Evolutionary conservation across 2,329 filamentous ascomycete species (phyloP).

Genomic region (Myriosclerotinia curreyana): DNA sequence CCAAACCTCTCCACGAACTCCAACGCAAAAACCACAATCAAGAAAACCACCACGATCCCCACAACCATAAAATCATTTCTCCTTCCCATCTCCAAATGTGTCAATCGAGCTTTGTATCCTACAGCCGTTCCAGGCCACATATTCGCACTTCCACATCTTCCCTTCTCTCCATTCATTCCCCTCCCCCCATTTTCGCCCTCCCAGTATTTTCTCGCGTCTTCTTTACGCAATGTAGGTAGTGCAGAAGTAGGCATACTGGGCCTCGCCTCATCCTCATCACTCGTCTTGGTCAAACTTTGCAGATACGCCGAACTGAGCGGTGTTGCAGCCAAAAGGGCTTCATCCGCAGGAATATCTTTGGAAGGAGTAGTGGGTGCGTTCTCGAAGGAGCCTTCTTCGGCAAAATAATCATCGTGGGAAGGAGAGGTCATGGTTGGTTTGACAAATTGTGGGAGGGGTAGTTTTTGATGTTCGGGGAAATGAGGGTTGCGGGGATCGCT

Average conservation of each 20-base stretch:
- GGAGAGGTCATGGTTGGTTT: slow-evolving; percentile 6
- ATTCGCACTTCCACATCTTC: neutral
- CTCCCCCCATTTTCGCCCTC: slow-evolving; percentile 8
- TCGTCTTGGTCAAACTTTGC: slow-evolving; percentile 28
- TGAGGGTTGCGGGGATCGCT: slow-evolving; percentile 27
- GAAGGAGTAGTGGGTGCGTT: slow-evolving; percentile 34
- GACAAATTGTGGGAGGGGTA: neutral
- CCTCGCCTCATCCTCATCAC: slow-evolving; percentile 5
- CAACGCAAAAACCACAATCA: slow-evolving; percentile 26
- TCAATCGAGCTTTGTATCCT: slow-evolving; percentile 19
- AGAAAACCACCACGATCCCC: slow-evolving; percentile 35
- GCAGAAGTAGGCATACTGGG: slow-evolving; percentile 33
- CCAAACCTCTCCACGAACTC: slow-evolving; percentile 29
- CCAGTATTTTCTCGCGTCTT: slow-evolving; percentile 33
- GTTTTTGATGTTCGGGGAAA: slow-evolving; percentile 33
- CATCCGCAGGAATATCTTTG: slow-evolving; percentile 24
- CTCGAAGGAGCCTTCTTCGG: slow-evolving; percentile 28
- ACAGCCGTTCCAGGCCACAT: slow-evolving; percentile 17
- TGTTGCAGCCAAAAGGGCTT: slow-evolving; percentile 29
- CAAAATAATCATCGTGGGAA: neutral
- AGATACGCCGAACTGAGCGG: slow-evolving; percentile 33
- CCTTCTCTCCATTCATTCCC: neutral
- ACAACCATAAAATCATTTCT: slow-evolving; percentile 36
- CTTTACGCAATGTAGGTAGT: slow-evolving; percentile 28
- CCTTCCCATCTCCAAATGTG: slow-evolving; percentile 16